Percentiles rank a stretch among this genome's conserved stretches.
phyloP scores from a whole-genome alignment of 306 rosid species.

The Rubus parviflorus region DNA sequence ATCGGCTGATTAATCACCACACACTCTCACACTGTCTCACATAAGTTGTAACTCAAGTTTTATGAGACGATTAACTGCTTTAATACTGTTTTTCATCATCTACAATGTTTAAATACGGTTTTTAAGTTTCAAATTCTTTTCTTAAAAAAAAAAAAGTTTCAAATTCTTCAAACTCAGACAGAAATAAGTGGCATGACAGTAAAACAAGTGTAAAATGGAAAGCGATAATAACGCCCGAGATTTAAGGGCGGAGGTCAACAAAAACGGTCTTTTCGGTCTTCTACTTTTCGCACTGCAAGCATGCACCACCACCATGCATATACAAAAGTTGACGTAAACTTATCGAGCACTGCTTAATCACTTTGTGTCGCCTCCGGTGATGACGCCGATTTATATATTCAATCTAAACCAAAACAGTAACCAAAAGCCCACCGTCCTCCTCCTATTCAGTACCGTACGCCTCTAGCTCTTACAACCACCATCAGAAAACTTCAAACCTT shows the following conservation, averaged over 20 bases:
- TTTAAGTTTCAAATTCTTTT: too few relatives aligned
- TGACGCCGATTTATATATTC: background rate
- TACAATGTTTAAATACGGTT: too few relatives aligned
- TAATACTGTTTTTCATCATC: too few relatives aligned
- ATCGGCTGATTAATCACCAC: too few relatives aligned
- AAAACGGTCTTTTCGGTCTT: constrained; percentile 4
- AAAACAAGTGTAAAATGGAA: background rate
- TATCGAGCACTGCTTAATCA: background rate
- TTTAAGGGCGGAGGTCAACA: constrained; percentile 16
- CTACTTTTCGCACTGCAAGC: background rate
- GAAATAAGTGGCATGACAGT: too few relatives aligned
- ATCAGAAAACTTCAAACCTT: background rate
- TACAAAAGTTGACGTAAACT: background rate
- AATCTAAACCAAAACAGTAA: background rate
- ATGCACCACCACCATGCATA: constrained; percentile 1
- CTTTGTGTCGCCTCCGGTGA: background rate
- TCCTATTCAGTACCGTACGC: background rate
- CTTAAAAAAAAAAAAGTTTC: too few relatives aligned
- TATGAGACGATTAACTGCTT: too few relatives aligned
- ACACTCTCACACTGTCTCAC: too few relatives aligned
- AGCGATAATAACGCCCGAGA: constrained; percentile 4
- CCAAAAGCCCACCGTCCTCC: background rate
- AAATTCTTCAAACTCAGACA: too few relatives aligned
- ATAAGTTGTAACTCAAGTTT: too few relatives aligned
- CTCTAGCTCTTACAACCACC: background rate